Evolutionary conservation across 352 stramenopile species (phyloP).

Genomic region (Pythium chondricola): DNA sequence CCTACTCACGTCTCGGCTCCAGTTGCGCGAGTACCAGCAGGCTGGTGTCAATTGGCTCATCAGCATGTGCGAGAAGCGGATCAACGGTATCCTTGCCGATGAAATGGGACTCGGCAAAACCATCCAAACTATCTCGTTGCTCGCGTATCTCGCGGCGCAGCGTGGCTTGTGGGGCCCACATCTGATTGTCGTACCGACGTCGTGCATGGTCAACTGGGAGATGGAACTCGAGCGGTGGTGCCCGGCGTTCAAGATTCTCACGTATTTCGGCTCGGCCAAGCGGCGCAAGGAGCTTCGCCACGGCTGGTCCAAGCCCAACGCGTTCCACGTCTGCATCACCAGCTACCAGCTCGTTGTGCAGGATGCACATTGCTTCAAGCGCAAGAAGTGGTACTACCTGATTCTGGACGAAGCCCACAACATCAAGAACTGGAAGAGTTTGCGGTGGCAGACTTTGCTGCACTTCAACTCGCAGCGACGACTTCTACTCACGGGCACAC

Average conservation of each 20-base stretch:
- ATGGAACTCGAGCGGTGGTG: conserved; percentile 98
- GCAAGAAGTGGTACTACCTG: conserved; percentile 99
- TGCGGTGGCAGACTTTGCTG: conserved; percentile 97
- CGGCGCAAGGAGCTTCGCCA: conserved; percentile 84
- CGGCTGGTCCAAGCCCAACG: conserved; percentile 96
- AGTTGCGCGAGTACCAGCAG: conserved; percentile 75
- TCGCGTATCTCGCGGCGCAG: conserved; percentile 91
- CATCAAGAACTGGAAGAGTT: conserved; percentile 99
- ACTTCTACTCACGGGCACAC: conserved; percentile 93
- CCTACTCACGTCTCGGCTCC: conserved; percentile 55
- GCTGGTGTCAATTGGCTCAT: conserved; percentile 97
- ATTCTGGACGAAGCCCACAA: conserved; percentile 99
- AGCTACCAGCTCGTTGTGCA: conserved; percentile 98
- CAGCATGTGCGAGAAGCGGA: conserved; percentile 93
- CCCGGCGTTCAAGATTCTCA: conserved; percentile 95
- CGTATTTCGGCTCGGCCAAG: conserved; percentile 98
- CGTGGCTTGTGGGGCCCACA: conserved; percentile 96
- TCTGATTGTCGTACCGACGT: conserved; percentile 97
- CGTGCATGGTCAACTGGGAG: conserved; percentile 98
- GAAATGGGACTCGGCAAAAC: conserved; percentile 97
- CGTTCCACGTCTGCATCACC: conserved; percentile 98
- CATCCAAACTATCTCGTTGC: conserved; percentile 98
- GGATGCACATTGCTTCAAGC: conserved; percentile 96
- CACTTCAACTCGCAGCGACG: conserved; percentile 95
- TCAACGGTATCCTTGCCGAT: conserved; percentile 99